Percentiles rank a stretch among this genome's conserved stretches.
phyloP scores from a whole-genome alignment of 352 stramenopile genomes.

The Halophytophthora polymorphica region DNA sequence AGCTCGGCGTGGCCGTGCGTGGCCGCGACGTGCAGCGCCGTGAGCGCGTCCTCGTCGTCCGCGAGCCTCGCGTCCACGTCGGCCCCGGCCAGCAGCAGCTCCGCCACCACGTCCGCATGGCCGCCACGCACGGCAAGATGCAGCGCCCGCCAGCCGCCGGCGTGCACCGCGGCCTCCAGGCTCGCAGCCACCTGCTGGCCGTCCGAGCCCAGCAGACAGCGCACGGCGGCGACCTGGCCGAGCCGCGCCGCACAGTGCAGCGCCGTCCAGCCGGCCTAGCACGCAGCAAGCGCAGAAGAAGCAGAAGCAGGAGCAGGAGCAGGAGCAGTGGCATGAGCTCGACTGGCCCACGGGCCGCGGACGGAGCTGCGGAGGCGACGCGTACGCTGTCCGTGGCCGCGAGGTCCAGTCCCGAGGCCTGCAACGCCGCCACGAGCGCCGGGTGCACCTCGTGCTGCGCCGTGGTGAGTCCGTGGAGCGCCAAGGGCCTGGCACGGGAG shows the following conservation, averaged over 20 bases:
- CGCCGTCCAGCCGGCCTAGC: conserved; percentile 27
- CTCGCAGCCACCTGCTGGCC: not conserved
- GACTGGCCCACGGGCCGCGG: too few relatives aligned
- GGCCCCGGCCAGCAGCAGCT: conserved; percentile 28
- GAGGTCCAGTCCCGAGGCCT: conserved; percentile 24
- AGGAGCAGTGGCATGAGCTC: not conserved
- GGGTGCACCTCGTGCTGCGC: conserved; percentile 23
- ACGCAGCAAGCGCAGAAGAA: not conserved
- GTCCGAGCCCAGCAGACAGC: conserved; percentile 7
- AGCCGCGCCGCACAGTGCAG: conserved; percentile 35
- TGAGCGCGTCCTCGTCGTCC: conserved; percentile 19
- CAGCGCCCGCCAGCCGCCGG: conserved; percentile 36
- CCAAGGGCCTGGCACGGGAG: conserved; percentile 18
- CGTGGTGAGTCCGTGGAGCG: conserved; percentile 27
- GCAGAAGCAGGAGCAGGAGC: not conserved
- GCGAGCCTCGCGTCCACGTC: conserved; percentile 26
- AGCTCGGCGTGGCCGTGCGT: conserved; percentile 18
- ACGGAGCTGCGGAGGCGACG: too few relatives aligned
- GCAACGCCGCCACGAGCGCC: conserved; percentile 20
- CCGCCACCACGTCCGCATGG: conserved; percentile 29
- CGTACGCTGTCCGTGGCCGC: conserved; percentile 24
- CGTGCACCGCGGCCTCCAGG: conserved; percentile 10
- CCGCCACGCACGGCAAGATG: conserved; percentile 28
- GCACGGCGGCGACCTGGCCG: conserved; percentile 24
- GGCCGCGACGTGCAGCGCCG: conserved; percentile 32